Conservation (phyloP, 2,329 filamentous ascomycete genomes). For the Monosporascus sp. region DNA sequence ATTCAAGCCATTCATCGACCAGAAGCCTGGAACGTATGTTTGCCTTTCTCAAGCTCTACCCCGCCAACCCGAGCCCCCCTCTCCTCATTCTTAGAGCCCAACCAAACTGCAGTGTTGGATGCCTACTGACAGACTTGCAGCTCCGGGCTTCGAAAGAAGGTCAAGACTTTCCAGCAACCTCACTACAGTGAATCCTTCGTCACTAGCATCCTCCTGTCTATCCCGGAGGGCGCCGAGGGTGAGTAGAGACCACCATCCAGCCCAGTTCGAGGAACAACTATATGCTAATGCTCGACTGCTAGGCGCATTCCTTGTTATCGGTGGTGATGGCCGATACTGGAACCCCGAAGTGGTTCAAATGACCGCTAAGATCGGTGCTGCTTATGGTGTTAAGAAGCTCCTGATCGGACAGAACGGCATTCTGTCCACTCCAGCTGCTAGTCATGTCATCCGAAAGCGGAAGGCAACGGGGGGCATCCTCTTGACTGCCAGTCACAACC, state of each 20-base stretch:
- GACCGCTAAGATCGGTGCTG: conserved; percentile 94
- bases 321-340: conserved; percentile 94
- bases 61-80: conserved; percentile 20
- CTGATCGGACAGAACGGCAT: conserved; percentile 95
- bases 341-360: conserved; percentile 95
- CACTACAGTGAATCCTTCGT: conserved; percentile 97
- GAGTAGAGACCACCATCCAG: conserved; percentile 13
- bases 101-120: not conserved
- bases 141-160: conserved; percentile 97
- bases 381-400: conserved; percentile 98
- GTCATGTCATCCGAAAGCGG: conserved; percentile 89
- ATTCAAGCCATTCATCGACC: conserved; percentile 83
- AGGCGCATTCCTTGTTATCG: conserved; percentile 85
- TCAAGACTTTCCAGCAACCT: conserved; percentile 91
- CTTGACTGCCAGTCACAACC: conserved; percentile 96
- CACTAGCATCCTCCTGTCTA: conserved; percentile 88
- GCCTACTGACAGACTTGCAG: conserved; percentile 40
- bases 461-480: conserved; percentile 96
- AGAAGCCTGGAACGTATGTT: conserved; percentile 98
- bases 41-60: conserved; percentile 24
- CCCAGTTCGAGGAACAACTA: not conserved
- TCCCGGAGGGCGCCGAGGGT: conserved; percentile 87
- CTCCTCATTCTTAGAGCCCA: conserved; percentile 1
- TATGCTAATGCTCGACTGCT: conserved; percentile 5
- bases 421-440: conserved; percentile 91